A percentile compares a stretch with the other conserved stretches of the same genome.
Evolutionary conservation across 768 basidiomycete genomes (phyloP).

Genomic region (Suillus tomentosus): DNA sequence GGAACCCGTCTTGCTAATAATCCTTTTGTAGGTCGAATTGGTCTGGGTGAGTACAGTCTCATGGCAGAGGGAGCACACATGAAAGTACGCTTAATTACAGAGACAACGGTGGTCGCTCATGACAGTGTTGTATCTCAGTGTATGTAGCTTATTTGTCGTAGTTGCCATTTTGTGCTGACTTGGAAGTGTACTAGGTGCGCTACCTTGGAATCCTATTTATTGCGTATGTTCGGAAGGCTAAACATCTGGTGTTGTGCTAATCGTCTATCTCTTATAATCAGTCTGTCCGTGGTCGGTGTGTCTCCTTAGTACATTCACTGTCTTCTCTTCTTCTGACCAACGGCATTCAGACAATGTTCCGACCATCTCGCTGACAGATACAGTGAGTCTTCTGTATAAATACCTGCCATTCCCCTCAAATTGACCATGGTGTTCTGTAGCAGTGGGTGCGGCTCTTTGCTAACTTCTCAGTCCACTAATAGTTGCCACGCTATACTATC

Average conservation of each 20-base stretch:
- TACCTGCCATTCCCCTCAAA: too few relatives aligned
- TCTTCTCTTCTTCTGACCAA: too few relatives aligned
- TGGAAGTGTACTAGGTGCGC: not conserved
- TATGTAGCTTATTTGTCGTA: not conserved
- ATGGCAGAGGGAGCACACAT: not conserved
- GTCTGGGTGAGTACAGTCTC: not conserved
- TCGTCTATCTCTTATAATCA: not conserved
- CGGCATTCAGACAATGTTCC: too few relatives aligned
- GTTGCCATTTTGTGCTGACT: not conserved
- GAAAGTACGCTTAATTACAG: not conserved
- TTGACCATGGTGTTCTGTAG: too few relatives aligned
- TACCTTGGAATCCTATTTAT: not conserved
- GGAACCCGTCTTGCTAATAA: not conserved
- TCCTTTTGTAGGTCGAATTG: not conserved
- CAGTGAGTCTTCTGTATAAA: too few relatives aligned
- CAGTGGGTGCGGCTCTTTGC: too few relatives aligned
- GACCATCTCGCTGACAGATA: too few relatives aligned
- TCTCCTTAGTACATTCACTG: not conserved
- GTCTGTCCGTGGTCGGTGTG: not conserved
- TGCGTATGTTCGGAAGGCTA: not conserved
- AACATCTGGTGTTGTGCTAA: not conserved
- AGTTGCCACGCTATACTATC: too few relatives aligned
- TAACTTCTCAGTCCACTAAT: too few relatives aligned
- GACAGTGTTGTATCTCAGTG: not conserved
- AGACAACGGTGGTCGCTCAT: not conserved